A percentile compares a stretch with the other conserved stretches of the same genome.
phyloP scores from a whole-genome alignment of 139 green algal species.

The Picochlorum sp. region DNA sequence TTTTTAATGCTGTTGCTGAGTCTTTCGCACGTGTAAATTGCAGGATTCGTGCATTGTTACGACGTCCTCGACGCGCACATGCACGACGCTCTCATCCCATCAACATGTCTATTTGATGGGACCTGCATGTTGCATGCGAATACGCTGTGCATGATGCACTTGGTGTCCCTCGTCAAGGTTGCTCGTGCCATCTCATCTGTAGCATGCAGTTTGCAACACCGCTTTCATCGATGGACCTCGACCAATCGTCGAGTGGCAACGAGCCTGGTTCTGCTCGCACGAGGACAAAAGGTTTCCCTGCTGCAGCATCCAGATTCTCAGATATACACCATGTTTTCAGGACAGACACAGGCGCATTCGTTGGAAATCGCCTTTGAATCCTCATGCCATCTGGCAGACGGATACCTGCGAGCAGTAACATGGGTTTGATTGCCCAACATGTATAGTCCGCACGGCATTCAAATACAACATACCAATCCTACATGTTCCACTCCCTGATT shows the following conservation, averaged over 20 bases:
- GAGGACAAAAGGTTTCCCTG: slow-evolving; percentile 20
- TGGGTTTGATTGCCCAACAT: background rate
- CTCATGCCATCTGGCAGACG: slow-evolving; percentile 52
- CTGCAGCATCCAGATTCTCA: slow-evolving; percentile 19
- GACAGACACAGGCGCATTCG: slow-evolving; percentile 17
- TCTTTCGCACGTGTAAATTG: background rate
- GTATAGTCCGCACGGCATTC: background rate
- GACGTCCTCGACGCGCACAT: background rate
- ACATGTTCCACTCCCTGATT: slow-evolving; percentile 41
- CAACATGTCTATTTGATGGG: background rate
- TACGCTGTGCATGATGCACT: too few relatives aligned
- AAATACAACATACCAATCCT: slow-evolving; percentile 30
- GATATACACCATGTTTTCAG: slow-evolving; percentile 34
- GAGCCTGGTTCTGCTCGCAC: slow-evolving; percentile 10
- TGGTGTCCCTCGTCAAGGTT: background rate
- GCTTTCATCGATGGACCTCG: slow-evolving; percentile 12
- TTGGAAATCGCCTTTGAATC: slow-evolving; percentile 49
- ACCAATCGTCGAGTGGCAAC: slow-evolving; percentile 8
- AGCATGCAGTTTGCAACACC: slow-evolving; percentile 20
- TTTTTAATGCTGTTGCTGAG: background rate
- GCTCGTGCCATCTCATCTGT: slow-evolving; percentile 24
- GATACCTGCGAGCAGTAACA: slow-evolving; percentile 15
- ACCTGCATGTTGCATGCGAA: background rate
- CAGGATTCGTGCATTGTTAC: background rate
- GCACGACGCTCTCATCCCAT: background rate